Percentiles rank a stretch among this genome's conserved stretches.
These are phyloP conservation scores for Euphorbia pulcherrima DNA, from an alignment of 345 rosid species.

Conservation along the genomic window DNA sequence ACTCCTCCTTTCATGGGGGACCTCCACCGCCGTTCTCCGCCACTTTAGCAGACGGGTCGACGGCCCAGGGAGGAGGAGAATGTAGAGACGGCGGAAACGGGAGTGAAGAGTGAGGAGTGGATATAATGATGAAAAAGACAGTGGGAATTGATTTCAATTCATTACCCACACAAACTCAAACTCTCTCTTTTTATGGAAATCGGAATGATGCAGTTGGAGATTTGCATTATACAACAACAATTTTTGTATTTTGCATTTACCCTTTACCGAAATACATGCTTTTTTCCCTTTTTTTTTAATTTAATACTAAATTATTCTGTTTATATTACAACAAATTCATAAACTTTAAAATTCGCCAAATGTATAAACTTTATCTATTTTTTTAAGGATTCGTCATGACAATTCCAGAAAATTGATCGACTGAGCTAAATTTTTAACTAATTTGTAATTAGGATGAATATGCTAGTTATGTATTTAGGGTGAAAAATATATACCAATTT, in stretches of 20 bases:
- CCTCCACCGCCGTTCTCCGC: constrained; percentile 10
- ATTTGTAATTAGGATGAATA: no score
- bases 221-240: not conserved
- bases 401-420: no score
- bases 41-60: not conserved
- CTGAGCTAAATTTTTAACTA: no score
- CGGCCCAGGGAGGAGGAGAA: not conserved
- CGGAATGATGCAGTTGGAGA: constrained; percentile 4
- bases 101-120: not conserved
- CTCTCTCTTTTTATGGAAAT: not conserved
- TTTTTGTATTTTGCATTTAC: not conserved
- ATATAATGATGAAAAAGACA: not conserved
- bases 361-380: no score
- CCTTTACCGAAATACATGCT: not conserved
- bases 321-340: no score
- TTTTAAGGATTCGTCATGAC: no score
- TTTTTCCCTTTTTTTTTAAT: not conserved
- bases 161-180: constrained; percentile 15
- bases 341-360: no score
- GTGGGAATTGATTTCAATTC: not conserved
- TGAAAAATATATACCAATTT: no score
- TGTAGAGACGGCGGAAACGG: not conserved
- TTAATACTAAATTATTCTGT: no score
- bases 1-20: constrained; percentile 35
- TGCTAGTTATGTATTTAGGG: no score